These are phyloP conservation scores for Alternaria triticimaculans DNA, from an alignment of 2,329 filamentous ascomycete genomes.

Conservation along the genomic window DNA sequence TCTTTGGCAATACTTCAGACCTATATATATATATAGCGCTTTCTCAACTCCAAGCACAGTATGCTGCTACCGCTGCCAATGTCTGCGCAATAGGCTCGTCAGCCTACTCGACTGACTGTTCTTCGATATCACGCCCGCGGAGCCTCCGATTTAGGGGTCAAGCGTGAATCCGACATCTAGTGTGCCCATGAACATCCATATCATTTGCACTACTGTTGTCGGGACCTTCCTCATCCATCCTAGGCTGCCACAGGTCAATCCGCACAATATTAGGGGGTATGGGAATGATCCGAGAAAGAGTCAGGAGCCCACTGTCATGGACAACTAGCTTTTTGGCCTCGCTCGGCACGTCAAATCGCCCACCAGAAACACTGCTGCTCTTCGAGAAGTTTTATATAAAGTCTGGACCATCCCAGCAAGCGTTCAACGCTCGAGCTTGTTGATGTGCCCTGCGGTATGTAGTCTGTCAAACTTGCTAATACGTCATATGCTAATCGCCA, in stretches of 20 bases:
- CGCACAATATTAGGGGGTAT: background rate
- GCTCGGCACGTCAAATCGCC: background rate
- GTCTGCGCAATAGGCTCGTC: background rate
- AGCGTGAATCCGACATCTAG: no score
- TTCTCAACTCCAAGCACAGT: background rate
- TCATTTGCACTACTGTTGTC: background rate
- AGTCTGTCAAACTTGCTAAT: no score
- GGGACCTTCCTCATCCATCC: background rate
- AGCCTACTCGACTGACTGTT: background rate
- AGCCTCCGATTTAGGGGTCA: background rate
- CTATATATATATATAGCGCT: background rate
- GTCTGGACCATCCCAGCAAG: background rate
- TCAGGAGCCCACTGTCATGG: background rate
- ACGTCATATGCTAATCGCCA: no score
- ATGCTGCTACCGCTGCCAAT: background rate
- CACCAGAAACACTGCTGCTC: background rate
- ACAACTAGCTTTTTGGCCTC: fast-evolving
- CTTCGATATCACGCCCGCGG: background rate
- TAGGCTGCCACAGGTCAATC: background rate
- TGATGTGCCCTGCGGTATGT: no score
- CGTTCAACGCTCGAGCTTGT: no score
- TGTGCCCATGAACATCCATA: background rate
- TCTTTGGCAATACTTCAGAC: background rate
- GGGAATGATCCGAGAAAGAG: background rate
- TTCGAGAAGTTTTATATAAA: background rate